Evolutionary conservation across 1,284 basidiomycete species (phyloP), one percentile per base, ranked within the genome.

Genomic region (Kalmanozyma brasiliensis): DNA sequence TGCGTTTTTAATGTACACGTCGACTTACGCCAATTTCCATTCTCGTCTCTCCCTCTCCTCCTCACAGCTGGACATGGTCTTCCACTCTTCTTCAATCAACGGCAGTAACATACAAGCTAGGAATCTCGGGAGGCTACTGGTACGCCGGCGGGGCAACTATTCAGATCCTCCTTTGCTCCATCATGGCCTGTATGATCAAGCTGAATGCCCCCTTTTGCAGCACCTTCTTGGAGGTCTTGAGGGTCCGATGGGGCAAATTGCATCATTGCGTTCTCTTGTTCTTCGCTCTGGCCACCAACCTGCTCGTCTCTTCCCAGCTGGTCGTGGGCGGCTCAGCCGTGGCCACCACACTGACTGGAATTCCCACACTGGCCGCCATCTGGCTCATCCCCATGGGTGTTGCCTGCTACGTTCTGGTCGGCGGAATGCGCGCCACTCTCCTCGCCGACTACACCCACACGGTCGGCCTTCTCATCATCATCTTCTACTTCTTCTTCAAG

Each of bases 181-280:
- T 75, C 53, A 80, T 80, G 63, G 79, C 78, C 0, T 76, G 76
- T 44, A 77, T 88, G 87, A 24, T 91, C 89, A 82, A 55, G 87
- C 86, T 69, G 84, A 87, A 63, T 86, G 87, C 87, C 0, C 88
- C 85, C 84, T 29, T 86, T 52, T 87, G 86, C 8, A 86, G 87
- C 63, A 86, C 85, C 11, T 88, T 84, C 83, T 85, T 88, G 30
- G 89, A 91, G 83, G 89, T 91, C 58, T 87, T 90, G 48, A 84
- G 85, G 1, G 83, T 80, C 1, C 87, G 92, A 9, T 94, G 92
- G 88, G 93, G 92, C 0, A 89, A 84, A 1, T 68, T 84, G 1
- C 89, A 89, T 0, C 92, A 94, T 82, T 58, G 89, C 7, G 84
- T 90, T 2, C 93, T 93, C 84, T 87, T 91, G 80, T 89, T 89